These are phyloP conservation scores for Nicotiana obtusifolia DNA, from an alignment of 257 asterid genomes.

Conservation along the genomic window DNA sequence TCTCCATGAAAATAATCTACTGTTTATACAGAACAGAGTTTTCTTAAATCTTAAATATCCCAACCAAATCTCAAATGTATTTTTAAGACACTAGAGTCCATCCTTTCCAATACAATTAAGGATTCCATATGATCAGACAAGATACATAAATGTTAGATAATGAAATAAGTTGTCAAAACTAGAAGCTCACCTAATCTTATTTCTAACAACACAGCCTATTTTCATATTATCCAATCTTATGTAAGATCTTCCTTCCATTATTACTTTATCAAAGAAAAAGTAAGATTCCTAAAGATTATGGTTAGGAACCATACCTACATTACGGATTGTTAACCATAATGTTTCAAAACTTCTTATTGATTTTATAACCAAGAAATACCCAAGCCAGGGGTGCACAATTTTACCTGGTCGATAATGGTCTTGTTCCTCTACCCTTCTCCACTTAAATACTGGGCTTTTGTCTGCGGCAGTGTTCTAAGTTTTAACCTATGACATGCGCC, in stretches of 20 bases:
- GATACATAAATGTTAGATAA: background rate
- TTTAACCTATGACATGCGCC: too few species aligned
- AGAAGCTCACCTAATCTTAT: background rate
- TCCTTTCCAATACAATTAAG: background rate
- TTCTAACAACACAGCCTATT: background rate
- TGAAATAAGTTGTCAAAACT: background rate
- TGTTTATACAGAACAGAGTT: slow-evolving; percentile 4
- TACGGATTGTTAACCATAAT: background rate
- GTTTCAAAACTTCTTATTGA: background rate
- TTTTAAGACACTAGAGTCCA: background rate
- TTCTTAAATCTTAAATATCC: background rate
- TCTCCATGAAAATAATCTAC: background rate
- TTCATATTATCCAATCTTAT: background rate
- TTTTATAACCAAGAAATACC: too few species aligned
- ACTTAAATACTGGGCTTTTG: too few species aligned
- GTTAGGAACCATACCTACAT: background rate
- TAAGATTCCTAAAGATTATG: background rate
- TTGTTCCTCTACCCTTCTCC: too few species aligned
- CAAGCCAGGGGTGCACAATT: too few species aligned
- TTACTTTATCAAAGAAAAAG: too few species aligned
- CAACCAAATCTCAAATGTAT: background rate
- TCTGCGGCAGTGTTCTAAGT: too few species aligned
- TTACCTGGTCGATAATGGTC: too few species aligned
- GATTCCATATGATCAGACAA: background rate
- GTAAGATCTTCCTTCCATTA: background rate